phyloP scores from a whole-genome alignment of 2,329 filamentous ascomycete species.

The Decorospora gaudefroyi region DNA sequence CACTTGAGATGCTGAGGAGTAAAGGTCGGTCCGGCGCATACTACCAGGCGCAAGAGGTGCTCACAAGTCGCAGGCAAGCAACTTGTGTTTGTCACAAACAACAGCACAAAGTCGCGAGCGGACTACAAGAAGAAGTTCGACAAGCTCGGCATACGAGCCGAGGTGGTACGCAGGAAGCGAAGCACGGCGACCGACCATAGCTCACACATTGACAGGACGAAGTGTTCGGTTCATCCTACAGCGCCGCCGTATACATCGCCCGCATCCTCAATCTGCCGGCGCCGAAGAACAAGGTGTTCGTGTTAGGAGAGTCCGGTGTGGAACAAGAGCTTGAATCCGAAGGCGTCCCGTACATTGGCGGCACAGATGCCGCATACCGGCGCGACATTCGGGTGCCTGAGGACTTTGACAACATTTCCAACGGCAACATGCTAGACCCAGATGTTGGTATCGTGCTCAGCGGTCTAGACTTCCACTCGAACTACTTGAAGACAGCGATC shows the following conservation, averaged over 20 bases:
- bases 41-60: neutral
- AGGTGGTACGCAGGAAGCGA: constrained; percentile 56
- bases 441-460: constrained; percentile 88
- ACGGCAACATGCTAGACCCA: constrained; percentile 75
- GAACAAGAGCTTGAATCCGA: constrained; percentile 85
- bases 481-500: constrained; percentile 87
- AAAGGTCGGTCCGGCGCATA: constrained; percentile 62
- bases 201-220: constrained; percentile 65
- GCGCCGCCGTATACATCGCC: constrained; percentile 91
- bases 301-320: constrained; percentile 88
- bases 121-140: constrained; percentile 94
- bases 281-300: constrained; percentile 89
- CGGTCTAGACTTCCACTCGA: constrained; percentile 91
- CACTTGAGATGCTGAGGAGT: constrained; percentile 77
- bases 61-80: constrained; percentile 69
- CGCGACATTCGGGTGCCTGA: constrained; percentile 73
- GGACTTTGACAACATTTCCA: constrained; percentile 78
- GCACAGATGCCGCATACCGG: constrained; percentile 77
- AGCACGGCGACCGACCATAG: neutral
- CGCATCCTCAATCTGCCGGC: constrained; percentile 80
- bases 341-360: constrained; percentile 78
- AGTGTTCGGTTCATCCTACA: constrained; percentile 95
- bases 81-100: constrained; percentile 96
- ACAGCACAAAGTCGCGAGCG: constrained; percentile 91
- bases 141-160: constrained; percentile 75